These are phyloP conservation scores for Wickerhamomyces canadensis DNA, from an alignment of 805 yeast genomes.

Conservation along the genomic window DNA sequence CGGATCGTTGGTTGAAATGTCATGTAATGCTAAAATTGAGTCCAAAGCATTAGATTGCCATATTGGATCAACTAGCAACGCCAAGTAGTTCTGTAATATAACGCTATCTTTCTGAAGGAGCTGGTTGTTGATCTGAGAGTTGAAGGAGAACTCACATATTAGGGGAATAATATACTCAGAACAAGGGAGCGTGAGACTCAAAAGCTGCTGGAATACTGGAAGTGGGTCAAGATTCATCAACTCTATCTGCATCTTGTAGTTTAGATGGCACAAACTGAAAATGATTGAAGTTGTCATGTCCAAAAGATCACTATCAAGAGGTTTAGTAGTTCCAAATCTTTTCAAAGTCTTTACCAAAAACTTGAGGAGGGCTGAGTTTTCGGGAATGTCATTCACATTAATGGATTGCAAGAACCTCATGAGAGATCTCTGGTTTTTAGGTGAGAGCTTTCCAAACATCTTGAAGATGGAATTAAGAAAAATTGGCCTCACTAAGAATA, in stretches of 20 bases:
- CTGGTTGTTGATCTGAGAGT: conserved; percentile 26
- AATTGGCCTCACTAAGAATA: conserved; percentile 36
- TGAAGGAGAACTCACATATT: conserved; percentile 41
- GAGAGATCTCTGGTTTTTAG: conserved; percentile 30
- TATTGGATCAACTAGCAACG: conserved; percentile 39
- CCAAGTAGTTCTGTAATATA: conserved; percentile 29
- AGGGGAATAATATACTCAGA: conserved; percentile 43
- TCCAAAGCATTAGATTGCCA: conserved; percentile 51
- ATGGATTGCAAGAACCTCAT: conserved; percentile 30
- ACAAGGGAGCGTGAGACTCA: conserved; percentile 35
- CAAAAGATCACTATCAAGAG: conserved; percentile 28
- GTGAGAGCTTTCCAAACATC: conserved; percentile 29
- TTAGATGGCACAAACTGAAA: conserved; percentile 42
- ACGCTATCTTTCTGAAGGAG: conserved; percentile 21
- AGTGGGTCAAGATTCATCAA: conserved; percentile 36
- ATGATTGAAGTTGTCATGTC: conserved; percentile 38
- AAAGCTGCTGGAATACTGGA: conserved; percentile 31
- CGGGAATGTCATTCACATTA: conserved; percentile 9
- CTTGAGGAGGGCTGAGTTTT: conserved; percentile 29
- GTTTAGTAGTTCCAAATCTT: not conserved
- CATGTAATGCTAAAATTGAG: conserved; percentile 41
- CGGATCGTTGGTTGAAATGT: conserved; percentile 22
- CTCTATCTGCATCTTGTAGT: conserved; percentile 34
- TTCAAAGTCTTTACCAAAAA: conserved; percentile 29
- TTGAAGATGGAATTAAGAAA: conserved; percentile 40